These are phyloP conservation scores for Hydnomerulius pinastri DNA, from an alignment of 768 basidiomycete species.

Conservation along the genomic window DNA sequence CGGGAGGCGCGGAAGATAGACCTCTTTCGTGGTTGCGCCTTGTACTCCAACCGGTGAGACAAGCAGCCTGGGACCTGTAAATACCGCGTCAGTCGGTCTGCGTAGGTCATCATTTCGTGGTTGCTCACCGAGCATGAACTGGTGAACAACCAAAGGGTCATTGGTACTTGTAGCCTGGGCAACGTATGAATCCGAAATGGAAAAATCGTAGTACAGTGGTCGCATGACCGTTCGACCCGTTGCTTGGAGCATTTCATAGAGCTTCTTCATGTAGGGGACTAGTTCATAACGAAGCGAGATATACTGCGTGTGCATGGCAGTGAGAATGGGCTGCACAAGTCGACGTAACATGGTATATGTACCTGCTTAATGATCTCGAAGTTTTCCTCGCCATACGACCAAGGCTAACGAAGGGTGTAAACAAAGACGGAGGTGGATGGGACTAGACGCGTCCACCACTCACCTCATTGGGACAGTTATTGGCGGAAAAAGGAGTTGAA, in stretches of 20 bases:
- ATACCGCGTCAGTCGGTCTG: neutral
- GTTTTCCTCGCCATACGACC: conserved; percentile 39
- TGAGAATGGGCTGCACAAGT: neutral
- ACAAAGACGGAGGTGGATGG: too few relatives aligned
- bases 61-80: conserved; percentile 32
- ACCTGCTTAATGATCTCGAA: conserved; percentile 39
- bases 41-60: conserved; percentile 36
- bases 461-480: neutral
- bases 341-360: neutral
- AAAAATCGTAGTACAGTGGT: conserved; percentile 37
- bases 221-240: conserved; percentile 35
- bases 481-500: neutral
- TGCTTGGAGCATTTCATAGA: conserved; percentile 34
- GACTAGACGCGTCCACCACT: too few relatives aligned
- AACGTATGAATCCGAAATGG: conserved; percentile 26
- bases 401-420: too few relatives aligned
- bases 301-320: conserved; percentile 31
- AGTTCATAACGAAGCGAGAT: conserved; percentile 40
- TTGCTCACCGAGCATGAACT: conserved; percentile 35
- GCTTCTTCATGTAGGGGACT: conserved; percentile 32
- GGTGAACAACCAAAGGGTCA: conserved; percentile 28
- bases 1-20: conserved; percentile 36
- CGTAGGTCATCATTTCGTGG: neutral
- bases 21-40: conserved; percentile 29
- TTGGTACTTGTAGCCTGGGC: conserved; percentile 27